Conservation (phyloP, 176 grass and related monocot genomes). For the Oryza officinalis region DNA sequence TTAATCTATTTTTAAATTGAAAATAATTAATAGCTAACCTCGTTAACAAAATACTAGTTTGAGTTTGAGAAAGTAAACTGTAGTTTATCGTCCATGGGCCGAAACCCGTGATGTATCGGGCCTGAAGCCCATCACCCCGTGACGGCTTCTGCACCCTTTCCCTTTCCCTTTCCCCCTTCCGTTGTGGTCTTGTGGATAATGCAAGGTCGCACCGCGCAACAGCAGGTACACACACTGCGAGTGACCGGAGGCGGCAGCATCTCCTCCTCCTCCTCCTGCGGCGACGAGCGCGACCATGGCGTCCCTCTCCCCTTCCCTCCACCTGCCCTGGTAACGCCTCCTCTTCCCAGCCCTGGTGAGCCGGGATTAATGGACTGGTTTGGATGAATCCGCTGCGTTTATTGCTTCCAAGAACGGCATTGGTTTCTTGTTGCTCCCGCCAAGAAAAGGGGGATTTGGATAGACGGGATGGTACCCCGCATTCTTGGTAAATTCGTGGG, state of each 20-base stretch:
- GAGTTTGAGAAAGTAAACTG: too few species aligned
- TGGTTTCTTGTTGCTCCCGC: background rate
- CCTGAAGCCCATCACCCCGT: background rate
- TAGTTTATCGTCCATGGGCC: background rate
- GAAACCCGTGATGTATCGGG: background rate
- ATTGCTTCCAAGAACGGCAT: constrained; percentile 19
- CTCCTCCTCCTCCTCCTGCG: background rate
- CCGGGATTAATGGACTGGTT: too few species aligned
- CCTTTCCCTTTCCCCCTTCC: background rate
- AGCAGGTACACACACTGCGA: background rate
- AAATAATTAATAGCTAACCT: too few species aligned
- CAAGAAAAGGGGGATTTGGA: background rate
- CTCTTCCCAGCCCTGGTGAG: too few species aligned
- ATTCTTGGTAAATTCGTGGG: background rate
- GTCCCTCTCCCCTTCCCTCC: constrained; percentile 56
- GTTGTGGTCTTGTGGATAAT: constrained; percentile 17
- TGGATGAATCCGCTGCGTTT: too few species aligned
- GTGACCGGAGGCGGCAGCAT: constrained; percentile 35
- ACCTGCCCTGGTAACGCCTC: constrained; percentile 47
- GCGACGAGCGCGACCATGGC: constrained; percentile 49
- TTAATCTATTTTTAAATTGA: too few species aligned
- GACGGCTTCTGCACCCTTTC: background rate
- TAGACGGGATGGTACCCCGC: background rate
- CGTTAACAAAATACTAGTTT: too few species aligned
- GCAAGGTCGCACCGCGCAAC: background rate